Evolutionary conservation across 495 filamentous ascomycete genomes (phyloP).

Genomic region (Podospora bellae-mahoneyi): DNA sequence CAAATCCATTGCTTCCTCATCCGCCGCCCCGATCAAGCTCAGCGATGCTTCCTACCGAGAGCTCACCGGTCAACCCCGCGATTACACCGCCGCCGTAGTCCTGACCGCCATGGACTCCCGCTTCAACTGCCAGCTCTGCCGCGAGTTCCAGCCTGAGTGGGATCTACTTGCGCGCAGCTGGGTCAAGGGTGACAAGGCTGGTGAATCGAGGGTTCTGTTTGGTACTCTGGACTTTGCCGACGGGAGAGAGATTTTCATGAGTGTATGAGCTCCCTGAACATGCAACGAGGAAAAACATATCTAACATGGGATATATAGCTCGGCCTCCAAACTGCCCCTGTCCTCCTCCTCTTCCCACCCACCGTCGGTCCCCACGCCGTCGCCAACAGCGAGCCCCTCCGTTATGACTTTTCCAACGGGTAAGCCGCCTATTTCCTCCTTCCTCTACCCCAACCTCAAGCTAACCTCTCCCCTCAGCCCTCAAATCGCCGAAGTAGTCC

Average conservation of each 20-base stretch:
- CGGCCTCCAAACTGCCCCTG: conserved; percentile 90
- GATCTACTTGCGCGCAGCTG: conserved; percentile 84
- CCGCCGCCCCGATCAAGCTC: conserved; percentile 62
- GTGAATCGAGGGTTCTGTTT: conserved; percentile 70
- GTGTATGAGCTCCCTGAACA: conserved; percentile 50
- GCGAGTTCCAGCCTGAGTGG: conserved; percentile 93
- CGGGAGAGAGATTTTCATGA: conserved; percentile 83
- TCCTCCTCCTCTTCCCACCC: conserved; percentile 83
- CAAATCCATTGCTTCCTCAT: conserved; percentile 56
- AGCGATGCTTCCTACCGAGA: conserved; percentile 70
- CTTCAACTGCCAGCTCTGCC: conserved; percentile 83
- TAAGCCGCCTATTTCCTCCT: conserved; percentile 38
- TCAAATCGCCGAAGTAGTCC: conserved; percentile 71
- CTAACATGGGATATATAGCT: conserved; percentile 50
- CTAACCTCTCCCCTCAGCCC: conserved; percentile 46
- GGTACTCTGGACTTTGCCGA: conserved; percentile 85
- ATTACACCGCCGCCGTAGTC: conserved; percentile 79
- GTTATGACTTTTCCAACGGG: conserved; percentile 84
- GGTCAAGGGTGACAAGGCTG: conserved; percentile 72
- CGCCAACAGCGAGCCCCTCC: conserved; percentile 61
- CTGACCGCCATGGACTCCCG: conserved; percentile 83
- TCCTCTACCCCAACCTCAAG: not conserved
- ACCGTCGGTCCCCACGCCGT: conserved; percentile 81
- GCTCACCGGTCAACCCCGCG: conserved; percentile 70
- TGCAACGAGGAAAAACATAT: not conserved